A percentile compares a stretch with the other conserved stretches of the same genome.
Conservation (phyloP, 352 stramenopile genomes). For the Phytophthora vignae region DNA sequence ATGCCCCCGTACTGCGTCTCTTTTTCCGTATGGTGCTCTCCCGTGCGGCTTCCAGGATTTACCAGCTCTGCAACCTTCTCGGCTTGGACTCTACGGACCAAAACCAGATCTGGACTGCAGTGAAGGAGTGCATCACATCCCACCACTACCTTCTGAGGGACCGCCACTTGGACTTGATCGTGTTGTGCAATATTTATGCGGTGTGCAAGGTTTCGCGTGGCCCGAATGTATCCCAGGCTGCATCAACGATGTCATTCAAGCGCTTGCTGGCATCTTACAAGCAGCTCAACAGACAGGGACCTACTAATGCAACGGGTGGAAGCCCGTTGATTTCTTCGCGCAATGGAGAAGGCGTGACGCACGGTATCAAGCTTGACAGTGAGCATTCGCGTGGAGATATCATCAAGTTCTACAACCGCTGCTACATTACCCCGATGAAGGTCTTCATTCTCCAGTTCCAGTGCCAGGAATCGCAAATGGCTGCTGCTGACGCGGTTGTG, state of each 20-base stretch:
- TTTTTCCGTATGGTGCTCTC: slow-evolving; percentile 91
- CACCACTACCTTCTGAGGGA: slow-evolving; percentile 70
- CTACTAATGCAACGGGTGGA: slow-evolving; percentile 14
- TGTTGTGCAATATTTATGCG: slow-evolving; percentile 86
- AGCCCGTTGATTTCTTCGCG: slow-evolving; percentile 40
- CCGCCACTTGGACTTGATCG: slow-evolving; percentile 83
- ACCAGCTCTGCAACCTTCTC: slow-evolving; percentile 74
- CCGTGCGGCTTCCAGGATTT: slow-evolving; percentile 82
- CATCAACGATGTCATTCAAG: slow-evolving; percentile 70
- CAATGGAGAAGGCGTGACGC: slow-evolving; percentile 71
- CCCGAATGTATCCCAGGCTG: slow-evolving; percentile 54
- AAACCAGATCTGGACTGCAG: slow-evolving; percentile 89
- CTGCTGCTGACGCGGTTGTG: slow-evolving; percentile 72
- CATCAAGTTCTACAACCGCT: slow-evolving; percentile 92
- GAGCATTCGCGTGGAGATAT: slow-evolving; percentile 75
- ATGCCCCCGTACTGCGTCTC: slow-evolving; percentile 72
- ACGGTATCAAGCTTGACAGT: slow-evolving; percentile 79
- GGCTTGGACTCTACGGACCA: slow-evolving; percentile 76
- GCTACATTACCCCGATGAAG: slow-evolving; percentile 87
- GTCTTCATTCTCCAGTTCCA: slow-evolving; percentile 89
- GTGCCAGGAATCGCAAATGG: slow-evolving; percentile 82
- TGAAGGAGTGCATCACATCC: slow-evolving; percentile 83
- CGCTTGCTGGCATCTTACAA: slow-evolving; percentile 82
- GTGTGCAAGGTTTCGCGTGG: slow-evolving; percentile 89
- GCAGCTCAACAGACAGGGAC: slow-evolving; percentile 57